Evolutionary conservation across 768 basidiomycete species (phyloP), one percentile per base, ranked within the genome.

Genomic region (Mycena venus): DNA sequence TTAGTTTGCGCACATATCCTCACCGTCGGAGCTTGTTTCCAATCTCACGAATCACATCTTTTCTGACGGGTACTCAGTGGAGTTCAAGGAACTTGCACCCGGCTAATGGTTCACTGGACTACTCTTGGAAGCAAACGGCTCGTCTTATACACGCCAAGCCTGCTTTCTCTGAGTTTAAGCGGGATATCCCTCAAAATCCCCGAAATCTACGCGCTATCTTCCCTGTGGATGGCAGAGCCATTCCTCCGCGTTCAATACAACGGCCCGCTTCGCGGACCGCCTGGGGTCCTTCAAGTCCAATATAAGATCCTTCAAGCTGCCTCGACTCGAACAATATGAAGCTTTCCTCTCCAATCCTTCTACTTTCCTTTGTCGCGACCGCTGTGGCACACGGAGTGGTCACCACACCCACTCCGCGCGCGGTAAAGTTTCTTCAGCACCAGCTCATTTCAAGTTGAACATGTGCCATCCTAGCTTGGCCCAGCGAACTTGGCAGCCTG

Each of bases 401-500:
- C 9, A 81, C 83, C 27, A 79, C 76, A 17, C 83, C 83, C 15
- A 70, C 76, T 42, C 82, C 82, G 40, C 81, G 82, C 32, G 76
- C 75, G 6, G 82, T 83, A 68, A 36, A 78, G 74, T 8, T 8
- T 21, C 9, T 73, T 9, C 23, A n/a, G n/a, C n/a, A n/a, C n/a
- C n/a, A n/a, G n/a, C n/a, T n/a, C n/a, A 11, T 19, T 29, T 73
- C 27, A 44, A 31, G 42, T 44, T 44, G 42, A 44, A 44, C 42
- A 17, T 44, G 2, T 29, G 3, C 29, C 25, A 11, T 68, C 15
- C 62, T 14, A 84, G 83, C 70, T 82, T 49, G 85, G 85, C 17
- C n/a, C 79, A 11, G 81, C 81, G 1, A 77, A 76, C 53, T 63
- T 77, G 58, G 82, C 80, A 3, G 81, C 82, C 27, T 85, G 85